A percentile compares a stretch with the other conserved stretches of the same genome.
These are phyloP conservation scores for Paramecium sonneborni DNA, from an alignment of 73 alveolate species.

Conservation along the genomic window DNA sequence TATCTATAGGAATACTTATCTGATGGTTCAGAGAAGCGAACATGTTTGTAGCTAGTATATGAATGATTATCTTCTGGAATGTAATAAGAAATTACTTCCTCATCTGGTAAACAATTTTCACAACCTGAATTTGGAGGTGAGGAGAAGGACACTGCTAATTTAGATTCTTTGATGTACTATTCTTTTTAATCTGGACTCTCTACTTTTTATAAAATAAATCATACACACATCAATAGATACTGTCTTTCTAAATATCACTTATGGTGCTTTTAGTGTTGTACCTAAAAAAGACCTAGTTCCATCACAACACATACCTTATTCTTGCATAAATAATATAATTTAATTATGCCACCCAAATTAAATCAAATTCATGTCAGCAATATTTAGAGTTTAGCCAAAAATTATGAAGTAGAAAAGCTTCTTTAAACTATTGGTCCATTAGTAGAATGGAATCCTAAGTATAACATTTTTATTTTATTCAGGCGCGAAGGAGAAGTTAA, in stretches of 20 bases:
- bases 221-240: not conserved
- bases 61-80: constrained; percentile 26
- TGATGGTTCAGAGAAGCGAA: constrained; percentile 28
- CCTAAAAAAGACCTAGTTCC: not conserved
- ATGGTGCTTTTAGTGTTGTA: not conserved
- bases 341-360: constrained; percentile 11
- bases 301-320: not conserved
- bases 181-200: constrained; percentile 2
- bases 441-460: not conserved
- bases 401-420: not conserved
- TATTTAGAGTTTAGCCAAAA: constrained; percentile 24
- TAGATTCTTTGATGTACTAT: not conserved
- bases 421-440: not conserved
- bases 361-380: constrained; percentile 26
- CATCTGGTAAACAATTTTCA: constrained; percentile 25
- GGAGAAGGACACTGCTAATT: not conserved
- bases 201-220: not conserved
- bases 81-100: not conserved
- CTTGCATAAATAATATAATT: not conserved
- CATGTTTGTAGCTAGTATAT: not conserved
- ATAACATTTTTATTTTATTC: not conserved
- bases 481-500: constrained; percentile 38
- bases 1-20: not conserved
- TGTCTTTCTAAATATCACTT: not conserved
- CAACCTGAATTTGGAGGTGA: constrained; percentile 3